Percentiles rank a stretch among this genome's conserved stretches.
These are phyloP conservation scores for Taiwanofungus camphoratus DNA, from an alignment of 1,284 basidiomycete genomes.

Conservation along the genomic window DNA sequence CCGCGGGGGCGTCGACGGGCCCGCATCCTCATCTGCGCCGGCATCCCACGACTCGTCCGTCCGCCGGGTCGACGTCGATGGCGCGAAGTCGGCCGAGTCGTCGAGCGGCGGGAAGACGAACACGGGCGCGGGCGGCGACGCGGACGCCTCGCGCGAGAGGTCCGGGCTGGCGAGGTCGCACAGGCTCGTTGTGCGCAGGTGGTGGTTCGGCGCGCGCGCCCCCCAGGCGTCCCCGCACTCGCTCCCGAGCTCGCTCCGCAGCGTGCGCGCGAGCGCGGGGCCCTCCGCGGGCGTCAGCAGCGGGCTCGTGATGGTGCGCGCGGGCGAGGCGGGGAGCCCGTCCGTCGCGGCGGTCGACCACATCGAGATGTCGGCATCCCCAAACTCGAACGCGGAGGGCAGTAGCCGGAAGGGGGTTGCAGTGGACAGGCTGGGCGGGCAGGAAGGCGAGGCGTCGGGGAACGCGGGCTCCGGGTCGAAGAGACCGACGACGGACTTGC, in stretches of 20 bases:
- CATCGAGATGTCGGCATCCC: conserved; percentile 15
- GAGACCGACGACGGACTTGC: conserved; percentile 60
- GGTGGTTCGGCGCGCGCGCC: conserved; percentile 33
- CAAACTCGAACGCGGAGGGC: conserved; percentile 11
- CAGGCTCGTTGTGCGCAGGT: conserved; percentile 45
- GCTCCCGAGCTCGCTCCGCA: conserved; percentile 51
- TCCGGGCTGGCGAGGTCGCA: conserved; percentile 36
- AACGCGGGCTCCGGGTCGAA: conserved; percentile 38
- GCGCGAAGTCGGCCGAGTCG: not conserved
- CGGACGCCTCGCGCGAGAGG: conserved; percentile 18
- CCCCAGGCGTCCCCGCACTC: conserved; percentile 39
- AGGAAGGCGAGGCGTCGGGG: too few species aligned
- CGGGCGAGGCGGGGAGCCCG: conserved; percentile 14
- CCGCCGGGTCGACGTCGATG: not conserved
- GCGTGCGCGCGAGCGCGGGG: conserved; percentile 31
- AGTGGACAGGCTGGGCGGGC: too few species aligned
- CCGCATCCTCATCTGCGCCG: conserved; percentile 1
- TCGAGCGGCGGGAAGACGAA: conserved; percentile 13
- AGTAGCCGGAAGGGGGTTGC: too few species aligned
- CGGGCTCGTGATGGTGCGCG: conserved; percentile 19
- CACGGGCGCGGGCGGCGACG: conserved; percentile 7
- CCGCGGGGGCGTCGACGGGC: conserved; percentile 17
- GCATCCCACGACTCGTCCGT: not conserved
- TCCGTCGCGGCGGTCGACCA: conserved; percentile 26
- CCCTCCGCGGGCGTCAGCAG: conserved; percentile 14